Base-by-base conservation (phyloP, 208 protist species). In the Jaenimonas drosophilae region DNA sequence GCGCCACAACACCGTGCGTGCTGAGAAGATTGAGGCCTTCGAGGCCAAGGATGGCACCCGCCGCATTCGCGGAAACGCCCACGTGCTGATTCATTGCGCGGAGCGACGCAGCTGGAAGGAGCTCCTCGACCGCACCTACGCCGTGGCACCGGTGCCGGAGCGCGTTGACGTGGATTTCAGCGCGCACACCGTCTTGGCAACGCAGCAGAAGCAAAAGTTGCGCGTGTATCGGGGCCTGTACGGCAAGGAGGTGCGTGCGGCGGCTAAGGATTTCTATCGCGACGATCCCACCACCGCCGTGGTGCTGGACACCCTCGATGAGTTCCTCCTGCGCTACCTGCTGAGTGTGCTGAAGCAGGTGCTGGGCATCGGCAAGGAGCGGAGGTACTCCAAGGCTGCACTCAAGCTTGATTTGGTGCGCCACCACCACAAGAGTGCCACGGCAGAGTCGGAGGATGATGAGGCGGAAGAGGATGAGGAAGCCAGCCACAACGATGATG, bases 161-260 rank as follows among this genome's bases (percentile, higher is more conserved):
- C 71, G 86, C 9, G 74, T 89, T 31, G 86, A 94, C 41, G 68
- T 84, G 16, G 82, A 94, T 50, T 88, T 91, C 55, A 89, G 70
- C 53, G 64, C 74, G 7, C 78, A 88, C 49, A 91, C 86, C 7
- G 74, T 94, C 0, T 54, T 94, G 9, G 79, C 78, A 9, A 91
- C 81, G 23, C 78, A 89, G 64, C 86, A 94, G 61, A 88, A 88
- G 64, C 81, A 90, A 53, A 90, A 94, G 52, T 70, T 94, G 34
- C 69, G 79, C 4, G 63, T 71, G 7, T 94, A 94, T 52, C 66
- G 70, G 54, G 86, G 86, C 3, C 81, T 77, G 24, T 89, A 88
- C 57, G 79, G 73, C 16, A 88, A 74, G 50, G 74, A 78, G 23
- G 54, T 88, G 30, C 48, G 73, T 21, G 74, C 88, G 54, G 86